These are phyloP conservation scores for Cercospora sp. DNA, from an alignment of 2,329 filamentous ascomycete genomes.

Conservation along the genomic window DNA sequence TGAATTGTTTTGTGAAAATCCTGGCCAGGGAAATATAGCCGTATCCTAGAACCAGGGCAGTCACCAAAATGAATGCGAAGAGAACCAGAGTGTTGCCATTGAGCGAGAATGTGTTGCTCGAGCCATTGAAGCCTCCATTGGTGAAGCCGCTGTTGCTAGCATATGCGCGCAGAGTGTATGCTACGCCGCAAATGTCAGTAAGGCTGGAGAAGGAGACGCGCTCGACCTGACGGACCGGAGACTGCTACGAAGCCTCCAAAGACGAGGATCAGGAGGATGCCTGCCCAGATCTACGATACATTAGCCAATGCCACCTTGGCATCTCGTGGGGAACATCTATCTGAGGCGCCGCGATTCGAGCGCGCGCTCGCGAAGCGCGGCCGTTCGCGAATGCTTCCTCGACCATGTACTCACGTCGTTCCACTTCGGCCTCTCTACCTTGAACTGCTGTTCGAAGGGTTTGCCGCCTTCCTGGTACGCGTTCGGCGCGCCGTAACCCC, in stretches of 20 bases:
- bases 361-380: not conserved
- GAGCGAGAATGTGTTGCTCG: constrained; percentile 65
- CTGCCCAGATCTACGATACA: constrained; percentile 67
- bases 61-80: constrained; percentile 73
- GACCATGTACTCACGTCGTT: constrained; percentile 59
- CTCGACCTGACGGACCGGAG: constrained; percentile 44
- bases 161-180: constrained; percentile 73
- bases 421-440: constrained; percentile 78
- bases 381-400: not conserved
- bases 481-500: constrained; percentile 30
- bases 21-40: constrained; percentile 65
- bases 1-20: constrained; percentile 73
- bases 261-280: constrained; percentile 70
- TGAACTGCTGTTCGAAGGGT: constrained; percentile 78
- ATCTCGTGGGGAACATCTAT: not conserved
- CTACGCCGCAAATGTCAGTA: constrained; percentile 38
- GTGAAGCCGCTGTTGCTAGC: constrained; percentile 61
- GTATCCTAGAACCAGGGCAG: constrained; percentile 74
- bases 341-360: not conserved
- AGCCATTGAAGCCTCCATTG: constrained; percentile 68
- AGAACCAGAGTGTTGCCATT: constrained; percentile 83
- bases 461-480: constrained; percentile 43
- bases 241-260: constrained; percentile 74
- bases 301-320: constrained; percentile 1
- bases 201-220: not conserved